Conservation (phyloP, 2,329 filamentous ascomycete genomes). For the Phyllosticta paracitricarpa region DNA sequence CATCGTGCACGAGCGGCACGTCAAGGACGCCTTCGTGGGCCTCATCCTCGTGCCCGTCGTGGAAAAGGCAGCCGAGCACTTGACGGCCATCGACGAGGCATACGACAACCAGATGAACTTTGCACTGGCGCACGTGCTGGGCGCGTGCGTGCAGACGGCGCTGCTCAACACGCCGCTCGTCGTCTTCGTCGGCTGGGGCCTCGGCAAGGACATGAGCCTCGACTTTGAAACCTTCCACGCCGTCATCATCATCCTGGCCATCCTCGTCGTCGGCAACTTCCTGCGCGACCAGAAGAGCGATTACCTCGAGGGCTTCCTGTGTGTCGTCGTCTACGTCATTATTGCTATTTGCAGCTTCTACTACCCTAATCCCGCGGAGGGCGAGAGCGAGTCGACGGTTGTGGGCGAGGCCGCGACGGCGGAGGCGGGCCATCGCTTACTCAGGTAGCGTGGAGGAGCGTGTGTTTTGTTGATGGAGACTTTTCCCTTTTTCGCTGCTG, state of each 20-base stretch:
- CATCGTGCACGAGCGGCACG: slow-evolving; percentile 42
- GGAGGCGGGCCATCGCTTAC: background rate
- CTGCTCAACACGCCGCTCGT: slow-evolving; percentile 78
- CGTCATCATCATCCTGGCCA: slow-evolving; percentile 68
- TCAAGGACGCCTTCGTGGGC: slow-evolving; percentile 48
- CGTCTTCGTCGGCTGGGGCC: slow-evolving; percentile 74
- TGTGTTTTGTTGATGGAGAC: background rate
- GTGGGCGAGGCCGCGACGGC: background rate
- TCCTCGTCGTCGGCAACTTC: slow-evolving; percentile 81
- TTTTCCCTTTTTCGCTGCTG: background rate
- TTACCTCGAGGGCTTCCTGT: slow-evolving; percentile 77
- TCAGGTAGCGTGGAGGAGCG: background rate
- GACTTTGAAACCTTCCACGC: slow-evolving; percentile 85
- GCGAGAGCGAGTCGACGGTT: background rate
- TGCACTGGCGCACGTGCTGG: slow-evolving; percentile 75
- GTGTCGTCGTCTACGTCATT: slow-evolving; percentile 59
- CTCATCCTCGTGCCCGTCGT: slow-evolving; percentile 73
- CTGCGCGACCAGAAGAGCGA: slow-evolving; percentile 81
- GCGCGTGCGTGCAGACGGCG: slow-evolving; percentile 80
- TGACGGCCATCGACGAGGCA: slow-evolving; percentile 76
- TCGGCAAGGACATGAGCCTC: slow-evolving; percentile 60
- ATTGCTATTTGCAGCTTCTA: slow-evolving; percentile 53
- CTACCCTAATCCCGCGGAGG: slow-evolving; percentile 42
- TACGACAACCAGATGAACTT: slow-evolving; percentile 79
- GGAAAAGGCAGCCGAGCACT: slow-evolving; percentile 77